These are phyloP conservation scores for Solanum chacoense DNA, from an alignment of 305 asterid species.

Conservation along the genomic window DNA sequence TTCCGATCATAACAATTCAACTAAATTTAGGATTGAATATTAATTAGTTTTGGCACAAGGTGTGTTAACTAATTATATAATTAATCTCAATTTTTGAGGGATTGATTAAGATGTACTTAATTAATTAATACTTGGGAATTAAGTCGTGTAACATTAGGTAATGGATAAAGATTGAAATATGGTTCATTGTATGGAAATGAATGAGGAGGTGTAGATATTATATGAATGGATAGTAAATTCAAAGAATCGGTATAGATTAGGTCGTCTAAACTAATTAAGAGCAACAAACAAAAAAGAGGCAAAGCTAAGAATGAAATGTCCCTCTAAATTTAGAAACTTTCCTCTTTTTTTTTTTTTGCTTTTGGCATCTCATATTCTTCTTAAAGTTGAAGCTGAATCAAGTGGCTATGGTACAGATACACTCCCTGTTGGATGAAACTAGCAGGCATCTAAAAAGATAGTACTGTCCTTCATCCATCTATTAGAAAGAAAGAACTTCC, in stretches of 20 bases:
- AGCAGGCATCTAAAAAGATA: neutral
- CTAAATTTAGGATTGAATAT: neutral
- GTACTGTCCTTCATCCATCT: neutral
- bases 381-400: neutral
- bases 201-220: neutral
- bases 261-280: conserved; percentile 12
- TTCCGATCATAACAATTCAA: neutral
- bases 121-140: conserved; percentile 1
- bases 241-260: conserved; percentile 4
- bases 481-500: neutral
- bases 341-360: neutral
- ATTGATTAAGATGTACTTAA: neutral
- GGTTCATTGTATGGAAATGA: conserved; percentile 28
- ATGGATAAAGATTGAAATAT: neutral
- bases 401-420: neutral
- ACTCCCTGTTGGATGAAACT: neutral
- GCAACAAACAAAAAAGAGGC: conserved; percentile 11
- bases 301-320: conserved; percentile 9
- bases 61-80: neutral
- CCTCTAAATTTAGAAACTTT: conserved; percentile 15
- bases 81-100: neutral
- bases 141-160: conserved; percentile 18
- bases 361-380: neutral
- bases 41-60: neutral
- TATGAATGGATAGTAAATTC: neutral